Evolutionary conservation across 2,329 filamentous ascomycete species (phyloP), one percentile per base, ranked within the genome.

Genomic region (Phyllosticta paracitricarpa): DNA sequence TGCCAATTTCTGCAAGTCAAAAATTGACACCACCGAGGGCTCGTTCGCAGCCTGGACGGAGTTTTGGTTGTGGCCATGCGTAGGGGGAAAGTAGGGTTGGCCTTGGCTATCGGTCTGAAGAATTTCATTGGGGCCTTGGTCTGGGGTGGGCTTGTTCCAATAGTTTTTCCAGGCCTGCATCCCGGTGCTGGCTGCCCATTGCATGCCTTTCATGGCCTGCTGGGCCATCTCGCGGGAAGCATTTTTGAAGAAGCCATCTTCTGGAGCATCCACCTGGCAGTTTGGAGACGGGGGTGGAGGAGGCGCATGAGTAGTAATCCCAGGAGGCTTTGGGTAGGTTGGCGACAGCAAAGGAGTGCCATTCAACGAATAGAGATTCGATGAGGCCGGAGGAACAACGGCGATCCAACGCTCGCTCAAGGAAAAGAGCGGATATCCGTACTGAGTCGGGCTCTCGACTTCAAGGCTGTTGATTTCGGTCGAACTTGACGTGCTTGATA

Each of bases 201-300:
- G 87, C 26, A 86, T 88, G 22, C 86, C 85, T 62, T 88, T 85
- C 53, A 91, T 88, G 52, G 90, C 77, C 68, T 90, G 88, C 68
- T 93, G 89, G 0, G 89, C 89, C 1, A 89, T 87, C 70, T 90
- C 88, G 64, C 89, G 84, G 75, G 90, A 88, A 59, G 92, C 82
- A 66, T 89, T 88, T 73, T 88, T 91, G 72, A 89, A 81, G 64
- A 91, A 78, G 63, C 87, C 84, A 67, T 90, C 88, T 0, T 88
- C 84, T 1, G 88, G 86, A n/a, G 87, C 81, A 64, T 92, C 89
- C 5, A 91, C 82, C 51, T 84, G 82, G 54, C 87, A 85, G 57
- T 84, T 89, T 26, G 84, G 77, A 4, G 80, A 75, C 17, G 89
- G 89, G 59, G 89, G 78, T 59, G 88, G 84, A 12, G 89, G 89